A percentile compares a stretch with the other conserved stretches of the same genome.
Conservation (phyloP, 306 rosid genomes). For the Medicago lupulina region DNA sequence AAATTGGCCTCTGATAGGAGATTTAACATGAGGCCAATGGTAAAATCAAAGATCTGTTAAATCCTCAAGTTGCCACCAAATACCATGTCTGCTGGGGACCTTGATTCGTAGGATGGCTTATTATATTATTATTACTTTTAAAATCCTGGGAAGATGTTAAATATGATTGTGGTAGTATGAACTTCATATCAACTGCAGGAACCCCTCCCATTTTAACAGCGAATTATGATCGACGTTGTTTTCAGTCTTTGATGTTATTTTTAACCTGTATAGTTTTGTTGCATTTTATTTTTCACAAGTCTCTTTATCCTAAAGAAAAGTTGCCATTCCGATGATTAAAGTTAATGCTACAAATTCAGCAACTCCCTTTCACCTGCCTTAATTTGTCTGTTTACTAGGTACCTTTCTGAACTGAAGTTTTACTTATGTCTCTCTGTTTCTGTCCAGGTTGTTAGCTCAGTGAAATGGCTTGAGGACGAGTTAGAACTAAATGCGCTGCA, state of each 20-base stretch:
- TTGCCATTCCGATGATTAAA: slow-evolving; percentile 26
- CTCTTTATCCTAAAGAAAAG: background rate
- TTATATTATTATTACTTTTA: slow-evolving; percentile 7
- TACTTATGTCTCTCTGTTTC: slow-evolving; percentile 39
- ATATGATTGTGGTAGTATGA: slow-evolving; percentile 12
- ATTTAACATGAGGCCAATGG: background rate
- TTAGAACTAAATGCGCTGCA: slow-evolving; percentile 96
- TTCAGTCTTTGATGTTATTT: slow-evolving; percentile 5
- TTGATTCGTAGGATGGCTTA: background rate
- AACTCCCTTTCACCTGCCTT: slow-evolving; percentile 20
- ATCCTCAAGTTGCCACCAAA: background rate
- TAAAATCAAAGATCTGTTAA: slow-evolving; percentile 9
- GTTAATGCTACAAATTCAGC: slow-evolving; percentile 5
- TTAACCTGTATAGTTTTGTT: slow-evolving; percentile 17
- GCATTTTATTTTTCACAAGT: slow-evolving; percentile 2
- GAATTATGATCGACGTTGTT: background rate
- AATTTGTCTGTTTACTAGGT: slow-evolving; percentile 15
- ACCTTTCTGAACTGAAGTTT: slow-evolving; percentile 28
- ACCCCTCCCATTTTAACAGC: slow-evolving; percentile 2
- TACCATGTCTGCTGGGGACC: background rate
- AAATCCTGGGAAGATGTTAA: background rate
- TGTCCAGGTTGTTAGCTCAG: slow-evolving; percentile 92
- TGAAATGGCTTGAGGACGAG: slow-evolving; percentile 99
- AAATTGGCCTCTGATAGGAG: background rate
- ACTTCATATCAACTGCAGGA: slow-evolving; percentile 1